These are phyloP conservation scores for Pythium chondricola DNA, from an alignment of 352 stramenopile genomes.

Conservation along the genomic window DNA sequence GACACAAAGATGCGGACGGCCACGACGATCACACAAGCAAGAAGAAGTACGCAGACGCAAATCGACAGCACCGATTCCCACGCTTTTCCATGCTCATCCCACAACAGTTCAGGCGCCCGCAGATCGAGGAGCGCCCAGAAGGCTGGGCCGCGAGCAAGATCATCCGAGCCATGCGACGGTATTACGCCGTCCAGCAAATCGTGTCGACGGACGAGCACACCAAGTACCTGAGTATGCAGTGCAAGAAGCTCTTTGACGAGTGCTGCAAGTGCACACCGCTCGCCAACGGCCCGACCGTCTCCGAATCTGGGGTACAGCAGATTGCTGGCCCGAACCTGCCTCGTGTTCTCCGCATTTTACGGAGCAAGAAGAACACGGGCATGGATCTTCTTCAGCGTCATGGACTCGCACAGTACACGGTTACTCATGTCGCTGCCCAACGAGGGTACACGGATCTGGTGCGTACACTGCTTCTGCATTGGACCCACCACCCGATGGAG, in stretches of 20 bases:
- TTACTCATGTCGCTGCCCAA: constrained; percentile 52
- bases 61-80: constrained; percentile 3
- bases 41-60: background rate
- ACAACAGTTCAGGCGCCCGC: constrained; percentile 23
- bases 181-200: constrained; percentile 43
- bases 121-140: constrained; percentile 31
- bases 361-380: constrained; percentile 42
- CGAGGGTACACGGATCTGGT: constrained; percentile 64
- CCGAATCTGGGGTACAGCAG: constrained; percentile 52
- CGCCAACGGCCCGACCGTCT: constrained; percentile 39
- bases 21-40: background rate
- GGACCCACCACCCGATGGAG: constrained; percentile 51
- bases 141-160: constrained; percentile 54
- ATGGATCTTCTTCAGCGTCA: constrained; percentile 64
- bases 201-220: constrained; percentile 28
- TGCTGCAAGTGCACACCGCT: constrained; percentile 63
- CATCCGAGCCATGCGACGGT: constrained; percentile 45
- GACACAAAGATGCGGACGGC: background rate
- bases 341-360: constrained; percentile 50
- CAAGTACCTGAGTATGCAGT: constrained; percentile 45
- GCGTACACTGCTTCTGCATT: constrained; percentile 50
- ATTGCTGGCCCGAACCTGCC: constrained; percentile 61
- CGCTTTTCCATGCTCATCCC: constrained; percentile 31
- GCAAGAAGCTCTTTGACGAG: constrained; percentile 70
- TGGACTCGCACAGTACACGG: constrained; percentile 57